Base-by-base conservation (phyloP, 1,139 yeast genomes). In the Suhomyces choctaworum region DNA sequence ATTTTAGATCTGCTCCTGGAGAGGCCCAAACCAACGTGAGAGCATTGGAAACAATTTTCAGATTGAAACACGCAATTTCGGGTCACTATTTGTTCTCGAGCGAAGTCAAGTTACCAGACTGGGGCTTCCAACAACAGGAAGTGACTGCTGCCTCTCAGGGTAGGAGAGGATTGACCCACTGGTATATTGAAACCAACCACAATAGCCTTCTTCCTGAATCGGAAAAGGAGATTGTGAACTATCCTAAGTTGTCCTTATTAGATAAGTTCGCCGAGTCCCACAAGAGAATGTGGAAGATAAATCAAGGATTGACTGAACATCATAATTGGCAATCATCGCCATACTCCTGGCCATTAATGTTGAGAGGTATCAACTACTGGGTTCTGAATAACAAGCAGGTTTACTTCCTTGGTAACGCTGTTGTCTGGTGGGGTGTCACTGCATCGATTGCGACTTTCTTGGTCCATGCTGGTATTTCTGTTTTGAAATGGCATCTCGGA, bases 61-160 rank as follows among this genome's bases (percentile, higher is more conserved):
- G 94, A 64, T 76, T 94, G 47, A 81, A 79, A 60, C 98, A 94
- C 58, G 89, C 94, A 33, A 78, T 86, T 82, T 75, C 92, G 24
- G 96, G 96, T 34, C 80, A 95, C 64, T 82, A 84, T 54, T 70
- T 94, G 52, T 92, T 90, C 63, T 87, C 97, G 17, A 89, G 87
- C 56, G 80, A 78, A 44, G 82, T 79, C 34, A 87, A 86, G 62
- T 77, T 92, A 49, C 98, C 98, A 40, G 82, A 81, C 40, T 92
- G 97, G 97, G 98, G 92, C 3, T 89, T 84, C 54, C 94, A 84
- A 50, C 98, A 94, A 66, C 97, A 88, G 63, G 99, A 92, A 68
- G 98, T 94, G 32, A 82, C 96, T 8, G 79, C 96, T 63, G 94
- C 97, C 33, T 70, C 78, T 33, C 87, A 80, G 52, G 97, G 97